Evolutionary conservation across 1,284 basidiomycete species (phyloP), one percentile per base, ranked within the genome.

Genomic region (Pseudozyma pruni): DNA sequence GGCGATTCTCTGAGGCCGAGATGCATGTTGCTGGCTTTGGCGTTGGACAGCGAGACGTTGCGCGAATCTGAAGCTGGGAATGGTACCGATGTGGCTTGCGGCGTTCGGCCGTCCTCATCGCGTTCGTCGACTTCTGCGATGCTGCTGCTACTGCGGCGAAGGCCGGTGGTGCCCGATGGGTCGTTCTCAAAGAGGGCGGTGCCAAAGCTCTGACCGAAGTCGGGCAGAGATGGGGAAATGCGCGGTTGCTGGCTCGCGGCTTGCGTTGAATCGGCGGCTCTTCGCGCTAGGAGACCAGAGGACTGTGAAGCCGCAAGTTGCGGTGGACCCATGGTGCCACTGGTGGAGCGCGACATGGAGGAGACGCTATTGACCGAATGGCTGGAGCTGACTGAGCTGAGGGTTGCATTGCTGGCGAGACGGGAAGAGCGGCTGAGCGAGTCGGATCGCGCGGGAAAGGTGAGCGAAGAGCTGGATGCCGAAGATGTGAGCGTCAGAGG

Each of bases 121-220:
- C 34, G 46, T 38, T 66, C 62, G 23, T 66, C 56, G 25, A 59
- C 46, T 27, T 59, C 62, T 34, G 62, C 55, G 39, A 58, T 59
- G 39, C 55, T 66, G 56, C 49, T 45, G 50, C 41, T 55, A 43
- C 38, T 46, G 42, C n/a, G n/a, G n/a, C 29, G 45, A 25, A 46
- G 25, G 14, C n/a, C 44, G 37, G 43, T 33, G 8, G 41, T 31
- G 13, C 58, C 53, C 14, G 58, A 32, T 16, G 49, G 13, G 9
- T 59, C 46, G 41, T 60, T 45, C 11, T 63, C 56, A 22, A 72
- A 68, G 8, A 68, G 47, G 5, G 70, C 47, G 8, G 39, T 37
- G n/a, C 63, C 60, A n/a, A 72, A 68, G 35, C 54, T 31, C 16
- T 51, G 44, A 22, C 66, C 70, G 41, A 72, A 68, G 41, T 60